phyloP scores from a whole-genome alignment of 2,329 filamentous ascomycete genomes.

The Leptoxyphium fumago region DNA sequence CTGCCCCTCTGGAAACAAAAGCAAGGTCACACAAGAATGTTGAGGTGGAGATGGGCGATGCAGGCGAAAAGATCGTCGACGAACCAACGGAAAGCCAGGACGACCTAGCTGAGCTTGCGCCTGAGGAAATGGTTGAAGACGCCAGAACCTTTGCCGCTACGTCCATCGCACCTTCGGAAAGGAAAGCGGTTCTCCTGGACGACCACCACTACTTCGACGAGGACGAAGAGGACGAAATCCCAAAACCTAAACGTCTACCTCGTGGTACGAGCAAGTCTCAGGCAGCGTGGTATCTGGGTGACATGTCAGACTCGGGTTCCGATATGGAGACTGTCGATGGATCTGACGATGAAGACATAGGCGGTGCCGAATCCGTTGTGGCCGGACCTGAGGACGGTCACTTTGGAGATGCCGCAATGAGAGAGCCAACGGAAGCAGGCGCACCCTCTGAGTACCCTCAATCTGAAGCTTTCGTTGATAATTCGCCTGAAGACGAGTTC shows the following conservation, averaged over 20 bases:
- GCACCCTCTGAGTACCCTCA: slow-evolving; percentile 75
- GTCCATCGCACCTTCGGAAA: slow-evolving; percentile 33
- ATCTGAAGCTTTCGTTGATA: slow-evolving; percentile 79
- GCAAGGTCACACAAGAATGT: slow-evolving; percentile 36
- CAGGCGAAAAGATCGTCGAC: slow-evolving; percentile 50
- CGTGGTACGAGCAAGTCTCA: slow-evolving; percentile 91
- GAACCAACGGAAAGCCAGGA: slow-evolving; percentile 66
- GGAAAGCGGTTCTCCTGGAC: slow-evolving; percentile 81
- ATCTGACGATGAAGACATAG: slow-evolving; percentile 45
- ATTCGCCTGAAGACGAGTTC: slow-evolving; percentile 67
- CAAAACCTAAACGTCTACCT: slow-evolving; percentile 59
- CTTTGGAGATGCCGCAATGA: slow-evolving; percentile 31
- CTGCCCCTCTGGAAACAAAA: slow-evolving; percentile 49
- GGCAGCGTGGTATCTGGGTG: slow-evolving; percentile 78
- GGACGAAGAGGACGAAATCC: slow-evolving; percentile 49
- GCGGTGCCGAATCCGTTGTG: slow-evolving; percentile 35
- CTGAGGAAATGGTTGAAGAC: slow-evolving; percentile 68
- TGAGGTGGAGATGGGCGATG: slow-evolving; percentile 52
- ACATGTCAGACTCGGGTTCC: slow-evolving; percentile 71
- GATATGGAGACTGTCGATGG: slow-evolving; percentile 53
- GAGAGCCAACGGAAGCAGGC: slow-evolving; percentile 46
- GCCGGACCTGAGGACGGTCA: slow-evolving; percentile 64
- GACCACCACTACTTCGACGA: slow-evolving; percentile 98
- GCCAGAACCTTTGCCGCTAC: slow-evolving; percentile 29
- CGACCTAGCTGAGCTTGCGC: slow-evolving; percentile 67